Base-by-base conservation (phyloP, 768 basidiomycete genomes). In the Fibroporia radiculosa region DNA sequence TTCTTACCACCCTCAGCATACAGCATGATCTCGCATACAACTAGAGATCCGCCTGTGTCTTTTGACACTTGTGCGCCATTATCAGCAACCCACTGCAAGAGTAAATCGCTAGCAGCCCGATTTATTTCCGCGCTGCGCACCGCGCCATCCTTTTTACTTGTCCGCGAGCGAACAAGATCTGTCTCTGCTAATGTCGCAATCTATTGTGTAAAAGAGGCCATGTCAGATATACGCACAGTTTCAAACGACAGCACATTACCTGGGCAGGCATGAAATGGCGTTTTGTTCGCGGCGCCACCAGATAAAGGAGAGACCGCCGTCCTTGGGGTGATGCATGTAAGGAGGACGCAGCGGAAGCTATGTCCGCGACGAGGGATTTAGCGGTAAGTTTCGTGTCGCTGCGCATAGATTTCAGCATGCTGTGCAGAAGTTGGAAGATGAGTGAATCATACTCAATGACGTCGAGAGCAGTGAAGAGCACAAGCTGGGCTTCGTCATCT, bases 361-460 rank as follows among this genome's bases (percentile, higher is more conserved):
- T 81, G 42, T 84, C 80, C 1, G 80, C 63, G 1, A 93, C 71
- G 27, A 97, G 67, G 0, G 82, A 79, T 67, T 93, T 95, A 12
- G 78, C 71, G 26, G 86, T 76, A 34, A 93, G 74, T 67, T 95
- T 97, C 2, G 93, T 97, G 60, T 97, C 92, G 54, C 89, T 93
- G 57, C 1, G 33, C n/a, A 28, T 33, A 13, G 13, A 25, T 47
- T 47, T 16, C 6, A 14, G 8, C 6, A 7, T 35, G 34, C 34
- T 7, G 8, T 35, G 16, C 29, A 40, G 29, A 40, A 23, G 16
- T 14, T 11, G 4, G 16, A n/a, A 20, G 44, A 26, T 49, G 23
- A n/a, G n/a, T 26, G 16, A 1, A 3, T 68, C 78, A 31, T 62
- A 93, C 91, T 97, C 93, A 43, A 88, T 84, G 31, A 86, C 77